Base-by-base conservation (phyloP, 2,329 filamentous ascomycete genomes). In the Xylariaceae sp. region DNA sequence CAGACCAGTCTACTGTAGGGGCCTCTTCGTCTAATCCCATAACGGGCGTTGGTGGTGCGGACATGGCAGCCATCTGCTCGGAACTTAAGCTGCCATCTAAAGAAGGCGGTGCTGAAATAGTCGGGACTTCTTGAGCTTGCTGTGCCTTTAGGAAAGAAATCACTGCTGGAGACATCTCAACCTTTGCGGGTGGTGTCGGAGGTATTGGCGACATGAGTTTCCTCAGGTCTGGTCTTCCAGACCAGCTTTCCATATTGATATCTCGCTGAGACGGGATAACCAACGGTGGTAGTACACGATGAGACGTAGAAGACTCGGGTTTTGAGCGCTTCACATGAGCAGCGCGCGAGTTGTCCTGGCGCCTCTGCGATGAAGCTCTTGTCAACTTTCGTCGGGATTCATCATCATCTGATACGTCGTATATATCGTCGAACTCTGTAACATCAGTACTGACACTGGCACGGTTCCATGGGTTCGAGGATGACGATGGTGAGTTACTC, bases 81-180 rank as follows among this genome's bases (percentile, higher is more conserved):
- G 93, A 96, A 7, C 87, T 89, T 67, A 95, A 77, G 74, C 92
- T 96, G 19, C 92, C 93, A 75, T 96, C 93, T 3, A 96, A 80
- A 4, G 94, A 97, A 3, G 94, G 94, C 4, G 93, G 89, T 5
- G 91, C 89, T 53, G 91, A 93, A 26, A 87, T 83, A 31, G 86
- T 87, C 1, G 92, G 92, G 3, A 94, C 81, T 44, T 86, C 82
- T 19, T 87, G 82, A 24, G 85, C 70, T 58, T 86, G 84, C 64
- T 86, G 83, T 58, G 79, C 74, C 47, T 82, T 82, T 72, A 96
- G 86, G 69, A 90, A 87, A 9, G 86, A 87, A 65, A 94, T 80
- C 54, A 89, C 85, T 16, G 86, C 86, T 3, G 90, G 90, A 4
- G 90, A 93, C 75, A 96, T 89, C 53, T 88, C 84, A 19, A 95